Evolutionary conservation across 148 eudicot genomes (phyloP), one percentile per base, ranked within the genome.

Genomic region (Fagopyrum esculentum): DNA sequence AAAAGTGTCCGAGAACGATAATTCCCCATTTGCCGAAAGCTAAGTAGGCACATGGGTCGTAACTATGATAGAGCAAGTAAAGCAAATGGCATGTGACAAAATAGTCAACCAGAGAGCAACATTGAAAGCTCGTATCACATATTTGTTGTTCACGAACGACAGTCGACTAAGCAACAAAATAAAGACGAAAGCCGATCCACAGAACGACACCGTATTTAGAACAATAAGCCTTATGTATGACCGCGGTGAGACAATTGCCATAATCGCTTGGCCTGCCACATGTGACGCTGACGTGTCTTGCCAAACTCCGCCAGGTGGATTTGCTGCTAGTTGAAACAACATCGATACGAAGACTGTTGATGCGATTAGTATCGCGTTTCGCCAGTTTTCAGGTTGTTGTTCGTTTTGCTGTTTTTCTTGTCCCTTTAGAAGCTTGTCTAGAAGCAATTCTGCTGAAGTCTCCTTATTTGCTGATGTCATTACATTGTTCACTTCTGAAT

Each of bases 331-430:
- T 13, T 64, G 47, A 17, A 64, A 64, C 8, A 45, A 64, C 47
- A 64, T 64, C 2, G 70, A 1, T 0, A 17, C 17, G 12, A 64
- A 40, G 17, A 64, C 46, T 10, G 70, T 64, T 12, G 70, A 45
- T 35, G 70, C 70, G 5, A 64, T 40, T 12, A 64, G 35, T 64
- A 64, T 64, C 9, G 70, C 70, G 19, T 64, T 64, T 40, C 70
- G 45, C 2, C 70, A 7, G 70, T 64, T 64, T 35, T 35, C 1
- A 0, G 45, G 8, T 2, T 64, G 46, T 15, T 64, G 47, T 45
- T 64, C 70, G 17, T 64, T 64, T 64, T 40, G 70, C 70, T 35
- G 40, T 35, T 35, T 35, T 35, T 35, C 40, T 35, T 35, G 2
- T 35, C 40, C 40, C 40, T 35, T 35, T 35, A 35, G 40, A 35